Base-by-base conservation (phyloP, 2,329 filamentous ascomycete genomes). In the Beauveria bassiana region DNA sequence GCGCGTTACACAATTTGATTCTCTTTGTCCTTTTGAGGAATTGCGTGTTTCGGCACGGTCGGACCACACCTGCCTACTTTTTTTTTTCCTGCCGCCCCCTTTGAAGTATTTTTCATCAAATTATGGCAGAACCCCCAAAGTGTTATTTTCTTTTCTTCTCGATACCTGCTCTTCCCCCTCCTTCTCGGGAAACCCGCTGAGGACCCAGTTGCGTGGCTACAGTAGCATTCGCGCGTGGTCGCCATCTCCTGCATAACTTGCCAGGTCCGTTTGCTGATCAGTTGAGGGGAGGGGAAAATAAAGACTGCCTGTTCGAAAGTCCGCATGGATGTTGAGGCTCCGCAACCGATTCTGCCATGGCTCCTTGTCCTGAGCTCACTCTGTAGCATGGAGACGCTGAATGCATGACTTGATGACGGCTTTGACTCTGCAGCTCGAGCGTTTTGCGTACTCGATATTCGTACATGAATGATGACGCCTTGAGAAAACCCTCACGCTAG, bases 211-310 rank as follows among this genome's bases (percentile, higher is more conserved):
- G 31, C 22, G 20, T 42, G 34, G 51, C 34, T 58, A 49, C 55
- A 26, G 45, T 50, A 51, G 46, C 24, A 47, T 38, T 46, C 43
- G 34, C 46, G 2, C n/a, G 57, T 55, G 52, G 52, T 40, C 45
- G 52, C 46, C 57, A 60, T 60, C 38, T 53, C 57, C 57, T 60
- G 57, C 57, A 60, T 60, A 20, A 45, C 31, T 14, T n/a, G 18
- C 31, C 43, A 46, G 53, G 42, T 46, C 53, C 40, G 24, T 10
- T 10, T 12, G 53, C 20, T 56, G 53, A 56, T 56, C 53, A 34
- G 40, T 56, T 56, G 42, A 56, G 28, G 43, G 6, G 4, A 14
- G 14, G 12, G 12, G 9, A 28, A 31, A 20, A 16, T 12, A 28
- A 31, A 20, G 22, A 45, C 31, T 42, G 31, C 12, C 10, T 26